Conservation (phyloP, 2,329 filamentous ascomycete species). For the Fusarium drepaniforme region DNA sequence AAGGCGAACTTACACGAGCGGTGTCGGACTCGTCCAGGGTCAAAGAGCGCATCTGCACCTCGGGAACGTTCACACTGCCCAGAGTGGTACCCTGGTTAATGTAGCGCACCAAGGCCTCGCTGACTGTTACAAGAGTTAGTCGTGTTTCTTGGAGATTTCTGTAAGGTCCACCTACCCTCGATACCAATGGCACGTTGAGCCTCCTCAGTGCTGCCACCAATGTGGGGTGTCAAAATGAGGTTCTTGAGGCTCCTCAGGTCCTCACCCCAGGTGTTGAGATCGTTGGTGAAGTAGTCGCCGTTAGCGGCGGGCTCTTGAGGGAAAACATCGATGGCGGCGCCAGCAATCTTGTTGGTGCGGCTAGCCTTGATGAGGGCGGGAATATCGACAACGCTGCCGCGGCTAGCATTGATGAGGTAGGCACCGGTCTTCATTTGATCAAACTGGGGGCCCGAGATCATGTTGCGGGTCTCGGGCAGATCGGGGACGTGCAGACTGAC, state of each 20-base stretch:
- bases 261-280: slow-evolving; percentile 85
- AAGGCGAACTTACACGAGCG: slow-evolving; percentile 71
- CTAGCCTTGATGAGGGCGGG: slow-evolving; percentile 90
- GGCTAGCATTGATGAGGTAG: slow-evolving; percentile 96
- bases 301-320: slow-evolving; percentile 94
- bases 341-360: slow-evolving; percentile 87
- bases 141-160: neutral
- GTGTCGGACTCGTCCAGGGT: slow-evolving; percentile 91
- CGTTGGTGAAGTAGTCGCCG: slow-evolving; percentile 91
- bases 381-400: slow-evolving; percentile 94
- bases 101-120: slow-evolving; percentile 88
- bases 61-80: slow-evolving; percentile 96
- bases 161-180: slow-evolving; percentile 66
- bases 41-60: slow-evolving; percentile 89
- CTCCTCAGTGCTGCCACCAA: slow-evolving; percentile 97
- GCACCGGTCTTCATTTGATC: slow-evolving; percentile 91
- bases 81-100: slow-evolving; percentile 95
- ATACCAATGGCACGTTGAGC: slow-evolving; percentile 96
- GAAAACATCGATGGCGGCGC: slow-evolving; percentile 96
- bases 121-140: slow-evolving; percentile 64
- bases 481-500: slow-evolving; percentile 96
- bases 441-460: slow-evolving; percentile 86
- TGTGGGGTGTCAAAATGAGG: slow-evolving; percentile 95
- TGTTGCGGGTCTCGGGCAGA: slow-evolving; percentile 89
- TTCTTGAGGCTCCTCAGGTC: slow-evolving; percentile 90